phyloP scores from a whole-genome alignment of 192 early-diverging fungal genomes.

The Umbelopsis ramanniana region DNA sequence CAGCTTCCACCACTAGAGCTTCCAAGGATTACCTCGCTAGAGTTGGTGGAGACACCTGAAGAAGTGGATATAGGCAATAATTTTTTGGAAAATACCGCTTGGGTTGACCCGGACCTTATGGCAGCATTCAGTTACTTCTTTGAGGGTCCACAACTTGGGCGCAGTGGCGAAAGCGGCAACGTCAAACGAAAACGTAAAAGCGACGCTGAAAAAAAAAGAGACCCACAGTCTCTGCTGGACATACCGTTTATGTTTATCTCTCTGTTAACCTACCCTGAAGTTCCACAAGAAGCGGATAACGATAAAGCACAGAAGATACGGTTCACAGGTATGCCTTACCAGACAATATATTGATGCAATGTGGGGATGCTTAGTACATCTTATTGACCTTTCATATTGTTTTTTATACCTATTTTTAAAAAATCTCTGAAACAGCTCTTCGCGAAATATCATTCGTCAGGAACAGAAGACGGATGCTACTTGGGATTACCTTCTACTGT shows the following conservation, averaged over 20 bases:
- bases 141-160: conserved; percentile 16
- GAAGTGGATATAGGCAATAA: background rate
- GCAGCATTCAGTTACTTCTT: conserved; percentile 28
- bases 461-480: conserved; percentile 50
- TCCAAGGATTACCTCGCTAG: background rate
- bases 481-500: conserved; percentile 48
- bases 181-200: conserved; percentile 6
- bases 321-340: conserved; percentile 38
- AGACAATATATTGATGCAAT: no score
- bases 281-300: conserved; percentile 30
- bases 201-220: background rate
- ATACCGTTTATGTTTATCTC: conserved; percentile 56
- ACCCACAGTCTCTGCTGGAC: conserved; percentile 42
- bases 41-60: background rate
- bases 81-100: background rate
- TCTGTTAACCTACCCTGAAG: conserved; percentile 52
- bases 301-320: conserved; percentile 34
- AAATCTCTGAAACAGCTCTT: conserved; percentile 35
- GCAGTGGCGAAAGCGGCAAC: background rate
- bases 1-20: background rate
- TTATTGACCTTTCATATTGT: background rate
- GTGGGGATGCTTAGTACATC: background rate
- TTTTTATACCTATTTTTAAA: conserved; percentile 1
- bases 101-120: conserved; percentile 16
- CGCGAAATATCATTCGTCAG: conserved; percentile 52